phyloP scores from a whole-genome alignment of 2,329 filamentous ascomycete genomes.

The Fusarium siculi region DNA sequence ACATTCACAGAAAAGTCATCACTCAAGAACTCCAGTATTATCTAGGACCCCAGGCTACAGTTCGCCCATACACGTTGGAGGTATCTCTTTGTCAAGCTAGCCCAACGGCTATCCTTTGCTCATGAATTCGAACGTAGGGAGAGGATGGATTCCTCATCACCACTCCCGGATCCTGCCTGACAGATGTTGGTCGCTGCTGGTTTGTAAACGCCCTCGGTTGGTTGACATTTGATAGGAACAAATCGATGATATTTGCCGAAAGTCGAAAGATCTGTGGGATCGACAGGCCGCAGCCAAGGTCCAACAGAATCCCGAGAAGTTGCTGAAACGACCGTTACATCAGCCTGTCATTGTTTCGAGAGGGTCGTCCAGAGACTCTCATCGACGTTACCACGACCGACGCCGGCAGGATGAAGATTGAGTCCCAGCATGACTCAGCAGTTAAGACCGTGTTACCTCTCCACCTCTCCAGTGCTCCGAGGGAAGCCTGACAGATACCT shows the following conservation, averaged over 20 bases:
- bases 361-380: conserved; percentile 41
- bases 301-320: conserved; percentile 58
- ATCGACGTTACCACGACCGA: conserved; percentile 43
- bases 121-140: conserved; percentile 55
- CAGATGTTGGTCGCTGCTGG: conserved; percentile 60
- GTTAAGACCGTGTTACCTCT: conserved; percentile 6
- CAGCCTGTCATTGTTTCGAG: conserved; percentile 62
- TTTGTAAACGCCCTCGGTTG: conserved; percentile 3
- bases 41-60: conserved; percentile 67
- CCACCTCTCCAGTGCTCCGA: conserved; percentile 6
- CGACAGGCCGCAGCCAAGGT: conserved; percentile 62
- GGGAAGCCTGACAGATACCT: conserved; percentile 2
- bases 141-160: conserved; percentile 71
- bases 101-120: conserved; percentile 31
- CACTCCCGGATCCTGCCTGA: conserved; percentile 66
- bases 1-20: conserved; percentile 71
- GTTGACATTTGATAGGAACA: conserved; percentile 60
- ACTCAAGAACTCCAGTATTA: conserved; percentile 68
- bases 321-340: conserved; percentile 67
- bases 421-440: conserved; percentile 14
- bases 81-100: conserved; percentile 51
- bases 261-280: conserved; percentile 69
- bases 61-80: conserved; percentile 66
- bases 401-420: conserved; percentile 41
- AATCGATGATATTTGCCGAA: conserved; percentile 70